phyloP scores from a whole-genome alignment of 345 rosid genomes.

The Hypericum androsaemum region DNA sequence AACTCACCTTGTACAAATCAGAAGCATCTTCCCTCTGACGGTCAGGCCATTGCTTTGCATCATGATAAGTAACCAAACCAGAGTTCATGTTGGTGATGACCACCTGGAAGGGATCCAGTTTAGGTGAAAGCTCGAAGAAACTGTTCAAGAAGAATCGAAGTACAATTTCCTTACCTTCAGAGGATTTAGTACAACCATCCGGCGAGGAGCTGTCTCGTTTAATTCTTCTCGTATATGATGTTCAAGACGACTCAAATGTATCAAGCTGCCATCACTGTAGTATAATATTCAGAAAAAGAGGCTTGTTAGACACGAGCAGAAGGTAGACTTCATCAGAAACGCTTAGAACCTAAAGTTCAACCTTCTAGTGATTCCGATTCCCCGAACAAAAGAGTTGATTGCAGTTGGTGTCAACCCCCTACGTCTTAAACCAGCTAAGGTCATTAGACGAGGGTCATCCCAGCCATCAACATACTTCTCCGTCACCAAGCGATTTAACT shows the following conservation, averaged over 20 bases:
- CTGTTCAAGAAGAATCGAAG: not conserved
- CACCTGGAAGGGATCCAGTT: constrained; percentile 29
- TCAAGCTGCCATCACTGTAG: constrained; percentile 69
- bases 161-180: constrained; percentile 49
- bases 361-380: constrained; percentile 97
- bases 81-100: constrained; percentile 70
- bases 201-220: constrained; percentile 74
- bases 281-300: not conserved
- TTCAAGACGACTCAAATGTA: constrained; percentile 84
- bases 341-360: constrained; percentile 12
- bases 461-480: constrained; percentile 87
- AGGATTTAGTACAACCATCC: constrained; percentile 83
- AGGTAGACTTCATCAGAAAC: too few relatives aligned
- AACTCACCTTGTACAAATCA: constrained; percentile 70
- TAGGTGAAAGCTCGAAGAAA: not conserved
- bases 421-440: constrained; percentile 85
- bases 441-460: constrained; percentile 99
- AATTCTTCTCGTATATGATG: constrained; percentile 92
- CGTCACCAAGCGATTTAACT: constrained; percentile 80
- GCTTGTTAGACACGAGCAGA: too few relatives aligned
- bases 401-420: constrained; percentile 87
- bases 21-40: constrained; percentile 58
- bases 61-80: constrained; percentile 49
- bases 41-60: constrained; percentile 95
- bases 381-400: constrained; percentile 81